These are phyloP conservation scores for Thielaviopsis euricoi DNA, from an alignment of 2,329 filamentous ascomycete genomes.

Conservation along the genomic window DNA sequence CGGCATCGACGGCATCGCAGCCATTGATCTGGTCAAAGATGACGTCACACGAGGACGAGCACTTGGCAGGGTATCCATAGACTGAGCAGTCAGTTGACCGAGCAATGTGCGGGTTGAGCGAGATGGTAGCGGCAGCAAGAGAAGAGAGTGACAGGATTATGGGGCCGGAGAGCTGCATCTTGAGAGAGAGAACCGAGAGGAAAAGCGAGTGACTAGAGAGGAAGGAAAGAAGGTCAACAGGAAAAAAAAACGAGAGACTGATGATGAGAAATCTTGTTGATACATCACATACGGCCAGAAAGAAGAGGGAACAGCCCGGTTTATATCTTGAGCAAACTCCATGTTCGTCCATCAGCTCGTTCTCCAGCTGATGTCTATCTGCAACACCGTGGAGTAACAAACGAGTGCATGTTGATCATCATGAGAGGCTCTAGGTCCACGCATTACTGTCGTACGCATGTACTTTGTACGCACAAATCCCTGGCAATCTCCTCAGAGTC, in stretches of 20 bases:
- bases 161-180: not conserved
- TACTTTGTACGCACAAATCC: not conserved
- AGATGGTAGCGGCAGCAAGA: not conserved
- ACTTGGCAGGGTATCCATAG: slow-evolving; percentile 5
- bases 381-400: not conserved
- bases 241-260: not conserved
- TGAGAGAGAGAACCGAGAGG: not conserved
- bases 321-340: not conserved
- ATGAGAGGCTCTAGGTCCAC: not conserved
- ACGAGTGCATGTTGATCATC: not conserved
- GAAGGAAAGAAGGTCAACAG: not conserved
- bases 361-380: not conserved
- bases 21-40: slow-evolving; percentile 8
- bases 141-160: not conserved
- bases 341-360: too few relatives aligned
- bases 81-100: not conserved
- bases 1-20: not conserved
- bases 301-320: not conserved
- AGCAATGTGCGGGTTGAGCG: not conserved
- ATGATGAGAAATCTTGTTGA: too few relatives aligned
- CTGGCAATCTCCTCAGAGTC: not conserved
- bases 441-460: not conserved
- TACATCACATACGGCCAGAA: too few relatives aligned
- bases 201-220: not conserved
- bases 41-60: slow-evolving; percentile 1